Evolutionary conservation across 176 grass and related monocot genomes (phyloP), one percentile per base, ranked within the genome.

Genomic region (Carex myosuroides): DNA sequence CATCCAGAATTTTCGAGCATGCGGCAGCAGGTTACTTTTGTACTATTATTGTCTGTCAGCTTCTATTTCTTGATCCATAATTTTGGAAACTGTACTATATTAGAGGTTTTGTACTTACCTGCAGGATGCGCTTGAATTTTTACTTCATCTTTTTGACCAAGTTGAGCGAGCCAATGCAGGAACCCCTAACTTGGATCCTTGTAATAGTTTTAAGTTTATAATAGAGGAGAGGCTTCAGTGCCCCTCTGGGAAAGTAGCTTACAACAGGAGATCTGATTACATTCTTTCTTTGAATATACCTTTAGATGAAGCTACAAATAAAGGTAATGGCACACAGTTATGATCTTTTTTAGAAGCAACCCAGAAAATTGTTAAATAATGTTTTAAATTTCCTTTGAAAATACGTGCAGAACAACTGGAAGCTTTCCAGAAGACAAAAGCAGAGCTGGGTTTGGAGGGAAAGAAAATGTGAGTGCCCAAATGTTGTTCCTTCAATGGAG

Each of bases 1-100:
- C 96, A 99, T 85, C 83, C 96, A 72, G 96, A 99, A 52, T 95
- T 99, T 89, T 99, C 93, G 10, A 99, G 80, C 86, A 92, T 95
- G 93, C 91, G 96, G 39, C 96, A 99, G 60, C 96, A 99, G 92
- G 96, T 99, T 77, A 88, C 46, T 75, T 81, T 33, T 67, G 3
- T 17, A 70, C 33, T 74, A 62, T 76, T 72, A n/a, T 71, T 79
- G 8, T 70, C 81, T 13, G 12, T 82, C 9, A 24, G 30, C 37
- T 61, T 14, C 33, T 81, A 39, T 64, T 42, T 64, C 18, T 81
- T 62, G 17, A 55, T 24, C 29, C 41, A 6, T 14, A 83, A 64
- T 68, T 16, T 50, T 52, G n/a, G 30, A 24, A 80, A 46, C 58
- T 64, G 2, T 81, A n/a, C 21, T 13, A 73, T 76, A 81, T 24